These are phyloP conservation scores for Cladosporium austrohemisphaericum DNA, from an alignment of 2,329 filamentous ascomycete genomes.

Conservation along the genomic window DNA sequence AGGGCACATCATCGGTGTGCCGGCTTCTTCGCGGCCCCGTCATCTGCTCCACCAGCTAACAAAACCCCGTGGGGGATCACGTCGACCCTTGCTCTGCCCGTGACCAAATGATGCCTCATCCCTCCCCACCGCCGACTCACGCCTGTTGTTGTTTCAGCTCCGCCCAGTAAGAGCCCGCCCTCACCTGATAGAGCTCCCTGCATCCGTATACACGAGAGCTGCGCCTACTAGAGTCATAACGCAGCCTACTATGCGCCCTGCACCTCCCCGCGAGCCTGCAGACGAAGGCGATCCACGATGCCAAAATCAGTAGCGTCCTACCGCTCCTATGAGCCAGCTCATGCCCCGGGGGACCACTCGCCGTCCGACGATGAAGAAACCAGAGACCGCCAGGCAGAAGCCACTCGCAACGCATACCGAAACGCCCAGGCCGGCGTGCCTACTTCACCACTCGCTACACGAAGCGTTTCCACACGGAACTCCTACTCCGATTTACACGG, in stretches of 20 bases:
- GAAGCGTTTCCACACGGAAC: neutral
- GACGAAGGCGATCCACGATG: conserved; percentile 23
- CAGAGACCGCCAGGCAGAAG: conserved; percentile 29
- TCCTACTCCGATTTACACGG: conserved; percentile 8
- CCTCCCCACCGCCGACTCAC: conserved; percentile 7
- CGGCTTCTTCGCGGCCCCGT: conserved; percentile 3
- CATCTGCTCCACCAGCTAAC: neutral
- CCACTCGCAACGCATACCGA: conserved; percentile 33
- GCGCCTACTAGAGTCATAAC: neutral
- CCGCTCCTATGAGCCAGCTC: conserved; percentile 32
- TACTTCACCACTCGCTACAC: conserved; percentile 28
- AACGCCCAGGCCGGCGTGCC: conserved; percentile 21
- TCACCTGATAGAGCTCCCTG: conserved; percentile 6
- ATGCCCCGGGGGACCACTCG: conserved; percentile 33
- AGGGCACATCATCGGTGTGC: conserved; percentile 1
- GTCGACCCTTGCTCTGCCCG: neutral
- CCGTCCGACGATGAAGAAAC: conserved; percentile 29
- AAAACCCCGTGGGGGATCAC: conserved; percentile 9
- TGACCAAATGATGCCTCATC: conserved; percentile 7
- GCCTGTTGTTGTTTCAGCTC: conserved; percentile 11
- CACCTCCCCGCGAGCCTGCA: neutral
- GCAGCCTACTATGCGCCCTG: conserved; percentile 9
- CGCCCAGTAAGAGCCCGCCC: neutral
- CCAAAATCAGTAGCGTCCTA: conserved; percentile 33
- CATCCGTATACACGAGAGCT: neutral